Conservation (phyloP, 1,139 yeast species). For the Saccharomyces hybrid region DNA sequence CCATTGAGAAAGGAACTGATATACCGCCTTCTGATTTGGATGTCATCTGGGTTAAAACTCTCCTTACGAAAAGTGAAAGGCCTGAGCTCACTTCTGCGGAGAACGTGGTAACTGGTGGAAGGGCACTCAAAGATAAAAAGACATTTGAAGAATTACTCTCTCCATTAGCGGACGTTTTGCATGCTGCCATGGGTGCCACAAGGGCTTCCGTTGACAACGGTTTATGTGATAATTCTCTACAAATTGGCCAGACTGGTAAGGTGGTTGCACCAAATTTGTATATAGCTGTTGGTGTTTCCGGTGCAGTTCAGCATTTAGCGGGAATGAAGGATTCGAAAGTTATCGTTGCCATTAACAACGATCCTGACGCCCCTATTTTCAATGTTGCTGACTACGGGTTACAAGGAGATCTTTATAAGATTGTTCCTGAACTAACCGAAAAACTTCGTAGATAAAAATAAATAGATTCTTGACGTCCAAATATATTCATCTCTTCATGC, state of each 20-base stretch:
- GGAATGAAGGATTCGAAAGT: slow-evolving; percentile 97
- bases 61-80: slow-evolving; percentile 69
- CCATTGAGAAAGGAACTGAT: slow-evolving; percentile 41
- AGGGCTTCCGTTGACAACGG: slow-evolving; percentile 98
- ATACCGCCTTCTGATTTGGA: slow-evolving; percentile 7
- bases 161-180: slow-evolving; percentile 76
- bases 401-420: slow-evolving; percentile 80
- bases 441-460: slow-evolving; percentile 39
- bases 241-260: slow-evolving; percentile 97
- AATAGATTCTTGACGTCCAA: not conserved
- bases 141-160: slow-evolving; percentile 68
- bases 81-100: slow-evolving; percentile 87
- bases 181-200: slow-evolving; percentile 94
- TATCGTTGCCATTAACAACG: slow-evolving; percentile 91
- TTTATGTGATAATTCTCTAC: slow-evolving; percentile 92
- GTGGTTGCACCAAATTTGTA: slow-evolving; percentile 95
- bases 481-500: slow-evolving; percentile 2
- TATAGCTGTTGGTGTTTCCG: slow-evolving; percentile 88
- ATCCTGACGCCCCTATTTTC: slow-evolving; percentile 83
- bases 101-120: slow-evolving; percentile 83
- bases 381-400: slow-evolving; percentile 85
- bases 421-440: slow-evolving; percentile 78
- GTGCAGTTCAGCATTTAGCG: slow-evolving; percentile 96
- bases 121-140: slow-evolving; percentile 87
- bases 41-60: slow-evolving; percentile 29